These are phyloP conservation scores for Athelia sp. DNA, from an alignment of 1,284 basidiomycete species.

Conservation along the genomic window DNA sequence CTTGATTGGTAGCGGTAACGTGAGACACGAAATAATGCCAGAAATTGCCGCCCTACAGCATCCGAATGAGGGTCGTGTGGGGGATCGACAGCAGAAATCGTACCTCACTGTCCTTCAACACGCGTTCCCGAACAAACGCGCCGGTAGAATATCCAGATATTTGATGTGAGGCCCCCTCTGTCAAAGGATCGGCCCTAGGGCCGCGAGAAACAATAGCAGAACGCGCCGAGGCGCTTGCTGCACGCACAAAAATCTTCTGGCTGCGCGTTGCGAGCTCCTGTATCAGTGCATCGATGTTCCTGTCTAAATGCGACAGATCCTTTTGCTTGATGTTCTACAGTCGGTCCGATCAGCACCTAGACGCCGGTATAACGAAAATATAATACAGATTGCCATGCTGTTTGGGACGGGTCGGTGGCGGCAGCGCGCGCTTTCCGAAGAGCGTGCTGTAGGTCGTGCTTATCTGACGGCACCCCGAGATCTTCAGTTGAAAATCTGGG, in stretches of 20 bases:
- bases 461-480: slow-evolving; percentile 41
- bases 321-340: slow-evolving; percentile 41
- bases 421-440: slow-evolving; percentile 43
- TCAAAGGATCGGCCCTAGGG: slow-evolving; percentile 20
- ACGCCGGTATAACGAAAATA: slow-evolving; percentile 15
- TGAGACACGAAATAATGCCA: slow-evolving; percentile 42
- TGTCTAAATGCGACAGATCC: slow-evolving; percentile 55
- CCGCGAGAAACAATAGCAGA: slow-evolving; percentile 44
- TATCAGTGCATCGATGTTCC: slow-evolving; percentile 64
- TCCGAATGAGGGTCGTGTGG: slow-evolving; percentile 3
- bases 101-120: slow-evolving; percentile 42
- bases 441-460: slow-evolving; percentile 34
- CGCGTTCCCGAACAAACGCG: slow-evolving; percentile 48
- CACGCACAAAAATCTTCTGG: slow-evolving; percentile 55
- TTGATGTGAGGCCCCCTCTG: slow-evolving; percentile 19
- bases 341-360: slow-evolving; percentile 19
- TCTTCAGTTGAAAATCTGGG: slow-evolving; percentile 54
- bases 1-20: slow-evolving; percentile 18
- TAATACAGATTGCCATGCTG: slow-evolving; percentile 41
- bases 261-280: slow-evolving; percentile 59
- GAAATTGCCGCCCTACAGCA: slow-evolving; percentile 32
- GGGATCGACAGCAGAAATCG: slow-evolving; percentile 18
- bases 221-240: slow-evolving; percentile 58
- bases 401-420: slow-evolving; percentile 36
- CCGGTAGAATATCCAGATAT: slow-evolving; percentile 19